Conservation (phyloP, 2,329 filamentous ascomycete genomes). For the Trichoderma endophyticum region DNA sequence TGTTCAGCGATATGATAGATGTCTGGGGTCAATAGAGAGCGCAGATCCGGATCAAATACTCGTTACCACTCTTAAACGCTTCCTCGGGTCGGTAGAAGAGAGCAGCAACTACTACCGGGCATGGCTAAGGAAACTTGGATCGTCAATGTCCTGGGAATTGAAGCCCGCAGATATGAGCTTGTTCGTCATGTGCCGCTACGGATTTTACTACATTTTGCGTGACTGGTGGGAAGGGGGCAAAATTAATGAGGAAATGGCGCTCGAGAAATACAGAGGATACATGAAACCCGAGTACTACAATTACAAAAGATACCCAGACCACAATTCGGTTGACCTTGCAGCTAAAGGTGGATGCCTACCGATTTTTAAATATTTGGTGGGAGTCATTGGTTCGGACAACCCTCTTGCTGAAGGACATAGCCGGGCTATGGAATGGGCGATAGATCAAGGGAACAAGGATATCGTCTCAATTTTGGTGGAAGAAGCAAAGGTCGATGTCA, state of each 20-base stretch:
- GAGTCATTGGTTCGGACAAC: background rate
- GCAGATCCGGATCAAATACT: background rate
- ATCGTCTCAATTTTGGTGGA: background rate
- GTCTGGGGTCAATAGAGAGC: background rate
- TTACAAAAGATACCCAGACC: no score
- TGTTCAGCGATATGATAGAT: background rate
- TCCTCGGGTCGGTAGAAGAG: background rate
- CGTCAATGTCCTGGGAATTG: no score
- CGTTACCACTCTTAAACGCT: background rate
- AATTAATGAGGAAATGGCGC: background rate
- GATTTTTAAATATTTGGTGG: background rate
- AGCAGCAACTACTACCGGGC: background rate
- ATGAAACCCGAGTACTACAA: no score
- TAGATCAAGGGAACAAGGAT: background rate
- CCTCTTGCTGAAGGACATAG: background rate
- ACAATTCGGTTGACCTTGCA: background rate
- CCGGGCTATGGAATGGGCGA: background rate
- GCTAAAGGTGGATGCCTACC: background rate
- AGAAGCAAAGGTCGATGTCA: background rate
- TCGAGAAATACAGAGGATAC: background rate
- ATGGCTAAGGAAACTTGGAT: background rate
- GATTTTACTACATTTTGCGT: constrained; percentile 1
- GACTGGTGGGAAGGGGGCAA: constrained; percentile 1
- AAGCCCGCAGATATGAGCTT: background rate
- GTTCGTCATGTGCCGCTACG: background rate